A percentile compares a stretch with the other conserved stretches of the same genome.
Conservation (phyloP, 768 basidiomycete species). For the Lentinus tigrinus region DNA sequence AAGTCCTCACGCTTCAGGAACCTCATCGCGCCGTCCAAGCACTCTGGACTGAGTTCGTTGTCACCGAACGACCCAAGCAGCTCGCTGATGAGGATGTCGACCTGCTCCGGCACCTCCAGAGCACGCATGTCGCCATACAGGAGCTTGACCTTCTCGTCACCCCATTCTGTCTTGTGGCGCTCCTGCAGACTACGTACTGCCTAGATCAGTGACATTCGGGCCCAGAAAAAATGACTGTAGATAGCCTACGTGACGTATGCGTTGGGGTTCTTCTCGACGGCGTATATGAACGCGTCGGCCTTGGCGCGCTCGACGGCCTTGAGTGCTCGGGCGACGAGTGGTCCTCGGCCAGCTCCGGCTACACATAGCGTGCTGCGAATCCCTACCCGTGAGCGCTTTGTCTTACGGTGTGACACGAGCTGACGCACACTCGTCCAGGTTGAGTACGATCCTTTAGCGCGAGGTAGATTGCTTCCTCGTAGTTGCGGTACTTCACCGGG, state of each 20-base stretch:
- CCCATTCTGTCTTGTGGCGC: slow-evolving; percentile 81
- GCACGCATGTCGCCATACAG: slow-evolving; percentile 95
- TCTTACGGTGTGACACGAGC: neutral
- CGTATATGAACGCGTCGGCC: slow-evolving; percentile 70
- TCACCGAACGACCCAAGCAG: slow-evolving; percentile 97
- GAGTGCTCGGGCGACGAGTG: slow-evolving; percentile 83
- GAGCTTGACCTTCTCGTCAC: slow-evolving; percentile 63
- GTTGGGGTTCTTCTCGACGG: slow-evolving; percentile 95
- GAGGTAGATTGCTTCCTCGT: slow-evolving; percentile 88
- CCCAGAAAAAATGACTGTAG: neutral
- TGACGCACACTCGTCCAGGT: slow-evolving; percentile 58
- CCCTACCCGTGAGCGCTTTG: neutral
- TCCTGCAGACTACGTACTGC: slow-evolving; percentile 68
- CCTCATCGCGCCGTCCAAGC: slow-evolving; percentile 91
- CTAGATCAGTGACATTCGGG: neutral
- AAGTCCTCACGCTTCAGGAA: slow-evolving; percentile 88
- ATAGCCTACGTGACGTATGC: slow-evolving; percentile 86
- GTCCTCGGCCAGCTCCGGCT: slow-evolving; percentile 94
- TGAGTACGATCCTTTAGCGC: slow-evolving; percentile 73
- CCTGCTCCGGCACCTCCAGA: slow-evolving; percentile 79
- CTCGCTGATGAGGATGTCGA: slow-evolving; percentile 94
- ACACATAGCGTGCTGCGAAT: slow-evolving; percentile 74
- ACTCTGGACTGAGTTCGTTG: slow-evolving; percentile 97
- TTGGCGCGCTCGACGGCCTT: slow-evolving; percentile 68
- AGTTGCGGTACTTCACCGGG: slow-evolving; percentile 93